Conservation (phyloP, 2,329 filamentous ascomycete species). For the Talaromyces piceae region DNA sequence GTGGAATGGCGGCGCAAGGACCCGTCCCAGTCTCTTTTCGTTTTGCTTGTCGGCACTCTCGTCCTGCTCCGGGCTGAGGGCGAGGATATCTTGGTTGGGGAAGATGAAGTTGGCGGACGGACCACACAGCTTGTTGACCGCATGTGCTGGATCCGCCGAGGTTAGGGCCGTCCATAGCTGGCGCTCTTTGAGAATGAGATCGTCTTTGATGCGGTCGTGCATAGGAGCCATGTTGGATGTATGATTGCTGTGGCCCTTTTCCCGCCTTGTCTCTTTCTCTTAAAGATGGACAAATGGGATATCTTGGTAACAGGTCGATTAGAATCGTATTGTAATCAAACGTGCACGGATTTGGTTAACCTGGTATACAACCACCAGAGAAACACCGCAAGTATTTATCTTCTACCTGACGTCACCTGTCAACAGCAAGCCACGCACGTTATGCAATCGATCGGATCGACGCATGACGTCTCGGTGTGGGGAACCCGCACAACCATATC, state of each 20-base stretch:
- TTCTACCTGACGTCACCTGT: background rate
- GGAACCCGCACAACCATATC: too few relatives aligned
- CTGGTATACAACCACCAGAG: background rate
- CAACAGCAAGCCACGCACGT: background rate
- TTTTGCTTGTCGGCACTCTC: slow-evolving; percentile 8
- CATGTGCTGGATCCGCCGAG: slow-evolving; percentile 28
- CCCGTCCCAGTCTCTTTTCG: slow-evolving; percentile 15
- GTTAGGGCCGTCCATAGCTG: slow-evolving; percentile 32
- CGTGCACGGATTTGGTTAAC: background rate
- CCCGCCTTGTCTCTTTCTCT: background rate
- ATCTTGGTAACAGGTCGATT: background rate
- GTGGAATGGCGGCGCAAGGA: slow-evolving; percentile 27
- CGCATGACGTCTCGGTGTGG: background rate
- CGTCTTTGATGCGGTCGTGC: slow-evolving; percentile 30
- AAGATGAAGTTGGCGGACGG: slow-evolving; percentile 27
- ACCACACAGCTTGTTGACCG: slow-evolving; percentile 26
- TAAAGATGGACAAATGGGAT: background rate
- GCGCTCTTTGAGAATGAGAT: slow-evolving; percentile 28
- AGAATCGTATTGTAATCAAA: too few relatives aligned
- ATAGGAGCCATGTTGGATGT: slow-evolving; percentile 29
- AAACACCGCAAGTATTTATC: background rate
- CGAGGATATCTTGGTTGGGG: slow-evolving; percentile 25
- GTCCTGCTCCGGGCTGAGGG: slow-evolving; percentile 21
- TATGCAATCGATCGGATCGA: background rate
- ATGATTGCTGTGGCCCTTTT: background rate